Conservation (phyloP, 345 rosid genomes). For the Carallia pectinifolia region DNA sequence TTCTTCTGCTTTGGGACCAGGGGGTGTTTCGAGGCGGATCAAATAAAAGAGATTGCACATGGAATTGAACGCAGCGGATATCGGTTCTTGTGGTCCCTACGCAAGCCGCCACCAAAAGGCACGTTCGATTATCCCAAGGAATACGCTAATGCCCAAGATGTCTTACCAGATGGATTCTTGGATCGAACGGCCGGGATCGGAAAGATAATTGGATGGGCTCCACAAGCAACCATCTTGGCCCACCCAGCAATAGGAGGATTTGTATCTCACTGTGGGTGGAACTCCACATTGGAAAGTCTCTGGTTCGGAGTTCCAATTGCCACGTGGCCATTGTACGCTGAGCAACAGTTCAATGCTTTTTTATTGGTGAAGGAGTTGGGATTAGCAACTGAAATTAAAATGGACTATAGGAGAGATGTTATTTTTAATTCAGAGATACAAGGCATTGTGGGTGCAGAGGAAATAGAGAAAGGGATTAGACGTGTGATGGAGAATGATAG, state of each 20-base stretch:
- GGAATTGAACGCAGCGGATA: too few species aligned
- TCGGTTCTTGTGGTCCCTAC: neutral
- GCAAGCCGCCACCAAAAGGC: neutral
- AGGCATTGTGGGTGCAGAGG: neutral
- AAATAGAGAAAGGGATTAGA: conserved; percentile 1
- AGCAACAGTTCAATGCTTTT: too few species aligned
- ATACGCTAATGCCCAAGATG: neutral
- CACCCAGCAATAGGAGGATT: neutral
- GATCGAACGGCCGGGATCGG: neutral
- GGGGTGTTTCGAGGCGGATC: conserved; percentile 15
- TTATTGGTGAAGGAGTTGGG: too few species aligned
- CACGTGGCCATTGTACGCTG: too few species aligned
- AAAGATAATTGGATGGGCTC: conserved; percentile 13
- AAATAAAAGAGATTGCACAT: neutral
- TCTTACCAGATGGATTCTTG: conserved; percentile 4
- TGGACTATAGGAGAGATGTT: too few species aligned
- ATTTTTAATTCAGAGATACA: neutral
- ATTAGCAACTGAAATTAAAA: too few species aligned
- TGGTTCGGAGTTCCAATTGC: too few species aligned
- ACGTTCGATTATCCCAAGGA: neutral
- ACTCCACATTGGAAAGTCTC: too few species aligned
- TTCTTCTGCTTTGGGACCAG: conserved; percentile 22
- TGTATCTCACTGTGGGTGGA: too few species aligned
- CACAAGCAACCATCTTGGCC: conserved; percentile 6
- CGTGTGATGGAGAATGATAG: neutral